Conservation (phyloP, 306 rosid species). For the Medicago arabica region DNA sequence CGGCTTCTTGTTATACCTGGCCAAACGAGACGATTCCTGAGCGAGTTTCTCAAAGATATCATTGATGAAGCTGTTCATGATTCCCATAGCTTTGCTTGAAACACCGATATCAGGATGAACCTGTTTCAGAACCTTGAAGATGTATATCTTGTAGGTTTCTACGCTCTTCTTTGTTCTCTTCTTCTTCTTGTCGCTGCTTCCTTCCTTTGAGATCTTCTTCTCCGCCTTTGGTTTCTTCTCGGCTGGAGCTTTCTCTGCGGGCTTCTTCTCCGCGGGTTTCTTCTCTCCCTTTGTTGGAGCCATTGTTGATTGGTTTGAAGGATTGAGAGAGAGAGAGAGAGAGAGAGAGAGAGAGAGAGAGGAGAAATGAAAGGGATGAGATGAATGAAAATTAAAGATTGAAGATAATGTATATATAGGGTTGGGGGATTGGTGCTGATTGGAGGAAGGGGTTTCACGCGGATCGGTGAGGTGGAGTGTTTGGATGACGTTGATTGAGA, state of each 20-base stretch:
- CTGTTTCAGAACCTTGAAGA: conserved; percentile 83
- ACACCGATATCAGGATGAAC: conserved; percentile 86
- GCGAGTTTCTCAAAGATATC: conserved; percentile 86
- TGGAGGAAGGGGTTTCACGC: background rate
- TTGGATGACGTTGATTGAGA: background rate
- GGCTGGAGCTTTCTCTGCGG: conserved; percentile 54
- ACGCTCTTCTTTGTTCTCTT: conserved; percentile 68
- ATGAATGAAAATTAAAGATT: background rate
- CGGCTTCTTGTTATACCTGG: conserved; percentile 75
- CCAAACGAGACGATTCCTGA: conserved; percentile 70
- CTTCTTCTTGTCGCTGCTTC: conserved; percentile 75
- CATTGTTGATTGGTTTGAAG: conserved; percentile 40
- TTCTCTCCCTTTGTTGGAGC: conserved; percentile 72
- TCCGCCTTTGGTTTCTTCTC: conserved; percentile 87
- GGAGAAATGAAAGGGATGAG: background rate
- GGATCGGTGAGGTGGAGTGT: background rate
- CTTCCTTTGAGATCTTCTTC: conserved; percentile 78
- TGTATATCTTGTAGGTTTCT: conserved; percentile 81
- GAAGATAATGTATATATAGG: background rate
- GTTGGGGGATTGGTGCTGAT: background rate
- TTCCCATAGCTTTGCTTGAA: conserved; percentile 87
- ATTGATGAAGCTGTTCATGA: conserved; percentile 83
- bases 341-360: too few relatives aligned
- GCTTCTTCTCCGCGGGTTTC: conserved; percentile 84
- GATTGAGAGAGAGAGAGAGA: background rate